Evolutionary conservation across 768 basidiomycete genomes (phyloP), one percentile per base, ranked within the genome.

Genomic region (Trametes elegans): DNA sequence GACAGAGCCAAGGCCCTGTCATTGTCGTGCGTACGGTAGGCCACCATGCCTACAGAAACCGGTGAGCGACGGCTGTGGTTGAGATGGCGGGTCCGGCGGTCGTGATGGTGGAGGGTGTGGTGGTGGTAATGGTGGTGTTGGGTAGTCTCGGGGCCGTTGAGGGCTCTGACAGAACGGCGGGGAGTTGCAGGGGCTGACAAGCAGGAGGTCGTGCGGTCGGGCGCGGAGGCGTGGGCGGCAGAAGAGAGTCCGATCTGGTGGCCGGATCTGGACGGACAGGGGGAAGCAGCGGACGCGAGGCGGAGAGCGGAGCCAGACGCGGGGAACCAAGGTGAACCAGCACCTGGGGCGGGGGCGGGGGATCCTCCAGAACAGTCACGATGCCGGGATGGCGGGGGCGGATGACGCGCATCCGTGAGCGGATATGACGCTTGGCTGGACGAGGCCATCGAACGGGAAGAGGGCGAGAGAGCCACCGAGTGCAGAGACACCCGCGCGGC

Each of bases 371-470:
- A 26, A 13, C 19, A 13, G 35, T 27, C 28, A 42, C 21, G 34
- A 26, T 27, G 26, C 34, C n/a, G n/a, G 16, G 32, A 26, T 39
- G 36, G 42, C 16, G 41, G 9, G 51, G 26, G 51, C 42, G 51
- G 51, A 53, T 53, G 51, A 53, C 51, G 42, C 43, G 41, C 42
- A 36, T 53, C 51, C 42, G 51, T n/a, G 34, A n/a, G 51, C 51
- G 51, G 51, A 53, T 44, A 36, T 53, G 51, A 53, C 51, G 51
- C 28, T 7, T 44, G 42, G 7, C 26, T 34, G 51, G 51, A 53
- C 18, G 47, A 21, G 28, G 7, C 31, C 43, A 45, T 45, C 7
- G 44, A 21, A 10, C 29, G n/a, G 38, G 19, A 1, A 40, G 39
- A 40, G 26, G n/a, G n/a, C 14, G 26, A 23, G 26, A 13, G 13